phyloP scores from a whole-genome alignment of 257 asterid genomes.

The Paraleonurus japonicus region DNA sequence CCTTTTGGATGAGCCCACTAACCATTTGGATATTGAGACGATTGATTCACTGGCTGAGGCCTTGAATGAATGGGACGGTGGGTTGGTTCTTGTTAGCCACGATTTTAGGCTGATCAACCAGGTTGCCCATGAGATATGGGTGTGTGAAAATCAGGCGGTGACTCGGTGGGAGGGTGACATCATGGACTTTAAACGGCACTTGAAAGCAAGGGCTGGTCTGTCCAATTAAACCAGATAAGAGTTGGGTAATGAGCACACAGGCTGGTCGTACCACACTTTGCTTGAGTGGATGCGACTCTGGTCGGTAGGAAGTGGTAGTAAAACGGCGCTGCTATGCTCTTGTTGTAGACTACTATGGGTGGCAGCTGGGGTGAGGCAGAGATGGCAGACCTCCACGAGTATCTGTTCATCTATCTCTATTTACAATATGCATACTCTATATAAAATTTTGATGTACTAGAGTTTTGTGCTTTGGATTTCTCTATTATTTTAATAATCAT shows the following conservation, averaged over 20 bases:
- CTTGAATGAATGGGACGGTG: conserved; percentile 96
- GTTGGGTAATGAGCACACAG: not conserved
- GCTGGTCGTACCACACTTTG: conserved; percentile 8
- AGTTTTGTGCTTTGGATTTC: not conserved
- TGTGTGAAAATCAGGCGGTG: conserved; percentile 83
- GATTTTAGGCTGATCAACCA: conserved; percentile 97
- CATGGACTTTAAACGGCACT: conserved; percentile 86
- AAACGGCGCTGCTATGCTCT: not conserved
- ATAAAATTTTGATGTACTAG: conserved; percentile 28
- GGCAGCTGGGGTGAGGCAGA: not conserved
- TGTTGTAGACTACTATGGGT: not conserved
- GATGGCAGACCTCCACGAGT: not conserved
- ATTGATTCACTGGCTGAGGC: conserved; percentile 97
- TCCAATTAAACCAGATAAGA: conserved; percentile 26
- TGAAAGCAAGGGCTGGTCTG: conserved; percentile 72
- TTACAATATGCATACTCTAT: conserved; percentile 16
- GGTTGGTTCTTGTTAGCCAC: conserved; percentile 94
- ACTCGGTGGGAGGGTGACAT: conserved; percentile 90
- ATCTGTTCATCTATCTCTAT: not conserved
- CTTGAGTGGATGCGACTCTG: conserved; percentile 8
- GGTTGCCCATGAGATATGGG: conserved; percentile 98
- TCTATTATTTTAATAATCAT: conserved; percentile 5
- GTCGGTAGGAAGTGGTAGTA: not conserved
- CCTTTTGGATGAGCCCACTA: conserved; percentile 92
- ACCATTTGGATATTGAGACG: conserved; percentile 96